Evolutionary conservation across 2,329 filamentous ascomycete species (phyloP), one percentile per base, ranked within the genome.

Genomic region (Monascus ruber): DNA sequence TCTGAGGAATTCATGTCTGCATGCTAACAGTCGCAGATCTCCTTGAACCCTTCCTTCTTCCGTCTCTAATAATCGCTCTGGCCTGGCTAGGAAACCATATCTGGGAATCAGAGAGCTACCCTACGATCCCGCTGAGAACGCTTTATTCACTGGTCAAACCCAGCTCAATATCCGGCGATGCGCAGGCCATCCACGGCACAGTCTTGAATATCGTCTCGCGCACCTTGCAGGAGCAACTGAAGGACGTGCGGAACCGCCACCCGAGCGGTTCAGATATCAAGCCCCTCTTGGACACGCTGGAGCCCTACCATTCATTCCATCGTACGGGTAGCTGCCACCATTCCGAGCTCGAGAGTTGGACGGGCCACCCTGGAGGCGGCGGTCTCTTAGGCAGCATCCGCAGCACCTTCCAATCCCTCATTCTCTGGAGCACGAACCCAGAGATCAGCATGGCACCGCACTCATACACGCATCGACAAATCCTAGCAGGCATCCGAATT

Each of bases 21-120:
- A 6, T 24, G 24, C 10, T 35, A 41, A 37, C 51, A 47, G 27
- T 43, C 37, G 10, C 40, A 76, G 73, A 79, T 53, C 63, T 81
- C 1, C 68, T 79, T 6, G 76, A 80, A 50, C 76, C 77, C 0
- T 81, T 79, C 49, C 60, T 81, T 8, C 58, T 81, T 4, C 77
- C 77, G 0, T 77, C 77, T 1, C 59, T 81, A 4, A 64, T 79
- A 11, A 68, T 74, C 31, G 74, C 74, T 2, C 55, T 81, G 26
- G 70, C 61, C 11, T 81, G 77, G 76, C 67, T 79, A 38, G 67
- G 71, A 4, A 69, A 71, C 34, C 69, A 75, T 49, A 71, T 75
- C 32, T 72, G 71, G 59, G 68, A 73, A 45, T 61, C 56, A 1
- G 59, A 65, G 37, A 58, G 48, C 39, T 68, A 77, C 37, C 62